Evolutionary conservation across 257 asterid species (phyloP).

Genomic region (Nicotiana obtusifolia): DNA sequence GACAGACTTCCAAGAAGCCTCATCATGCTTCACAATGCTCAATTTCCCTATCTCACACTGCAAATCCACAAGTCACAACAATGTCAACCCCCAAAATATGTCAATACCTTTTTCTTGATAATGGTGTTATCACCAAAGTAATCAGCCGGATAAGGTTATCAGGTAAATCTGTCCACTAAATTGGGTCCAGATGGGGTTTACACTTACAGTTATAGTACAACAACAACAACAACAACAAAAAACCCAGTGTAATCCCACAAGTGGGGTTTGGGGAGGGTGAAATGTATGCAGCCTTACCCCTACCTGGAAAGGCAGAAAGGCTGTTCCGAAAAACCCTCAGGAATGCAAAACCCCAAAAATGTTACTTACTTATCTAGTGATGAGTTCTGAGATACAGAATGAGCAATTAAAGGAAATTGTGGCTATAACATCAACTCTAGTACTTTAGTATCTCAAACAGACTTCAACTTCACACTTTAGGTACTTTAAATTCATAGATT

Average conservation of each 20-base stretch:
- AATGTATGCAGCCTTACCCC: too few relatives aligned
- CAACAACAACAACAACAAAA: too few relatives aligned
- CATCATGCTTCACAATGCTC: constrained; percentile 22
- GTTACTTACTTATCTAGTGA: background rate
- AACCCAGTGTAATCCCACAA: too few relatives aligned
- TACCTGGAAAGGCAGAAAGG: too few relatives aligned
- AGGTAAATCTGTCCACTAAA: background rate
- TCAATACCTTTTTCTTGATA: background rate
- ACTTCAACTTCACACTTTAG: constrained; percentile 1
- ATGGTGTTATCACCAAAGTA: background rate
- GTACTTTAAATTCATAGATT: constrained; percentile 4
- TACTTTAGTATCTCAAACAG: background rate
- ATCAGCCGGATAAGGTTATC: too few relatives aligned
- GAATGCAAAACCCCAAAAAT: background rate
- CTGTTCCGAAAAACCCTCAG: too few relatives aligned
- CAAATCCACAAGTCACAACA: constrained; percentile 9
- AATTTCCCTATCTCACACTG: background rate
- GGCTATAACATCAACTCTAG: background rate
- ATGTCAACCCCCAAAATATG: constrained; percentile 1
- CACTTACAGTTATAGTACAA: background rate
- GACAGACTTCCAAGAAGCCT: constrained; percentile 35
- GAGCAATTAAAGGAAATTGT: background rate
- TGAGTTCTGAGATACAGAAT: background rate
- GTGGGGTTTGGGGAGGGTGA: too few relatives aligned
- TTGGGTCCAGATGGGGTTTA: background rate